phyloP scores from a whole-genome alignment of 176 grass and related monocot species.

The Pontederia crassipes region DNA sequence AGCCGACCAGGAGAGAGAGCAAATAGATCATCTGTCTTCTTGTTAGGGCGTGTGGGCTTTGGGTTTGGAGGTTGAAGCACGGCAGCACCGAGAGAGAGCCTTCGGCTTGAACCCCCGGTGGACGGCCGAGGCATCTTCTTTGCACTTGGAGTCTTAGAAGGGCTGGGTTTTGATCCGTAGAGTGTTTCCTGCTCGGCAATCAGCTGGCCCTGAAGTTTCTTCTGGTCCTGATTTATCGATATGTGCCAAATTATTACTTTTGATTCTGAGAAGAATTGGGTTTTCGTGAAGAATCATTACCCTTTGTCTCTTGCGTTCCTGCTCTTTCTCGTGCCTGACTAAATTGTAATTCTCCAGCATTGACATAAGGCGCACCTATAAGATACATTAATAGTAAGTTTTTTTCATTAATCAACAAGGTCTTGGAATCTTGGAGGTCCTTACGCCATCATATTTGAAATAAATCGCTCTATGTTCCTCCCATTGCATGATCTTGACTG shows the following conservation, averaged over 20 bases:
- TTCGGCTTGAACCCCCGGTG: conserved; percentile 29
- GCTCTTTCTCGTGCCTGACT: conserved; percentile 56
- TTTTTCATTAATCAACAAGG: not conserved
- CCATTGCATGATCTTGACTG: conserved; percentile 56
- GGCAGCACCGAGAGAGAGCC: conserved; percentile 70
- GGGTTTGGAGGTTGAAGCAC: conserved; percentile 33
- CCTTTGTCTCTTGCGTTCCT: conserved; percentile 59
- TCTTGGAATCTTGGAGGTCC: not conserved
- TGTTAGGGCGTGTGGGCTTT: conserved; percentile 38
- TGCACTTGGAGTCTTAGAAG: conserved; percentile 45
- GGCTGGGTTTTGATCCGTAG: conserved; percentile 65
- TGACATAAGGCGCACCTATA: conserved; percentile 48
- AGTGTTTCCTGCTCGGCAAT: conserved; percentile 65
- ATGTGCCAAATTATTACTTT: too few relatives aligned
- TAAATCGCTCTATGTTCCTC: conserved; percentile 49
- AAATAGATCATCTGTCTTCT: conserved; percentile 36
- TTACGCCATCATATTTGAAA: conserved; percentile 74
- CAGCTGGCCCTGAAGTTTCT: conserved; percentile 55
- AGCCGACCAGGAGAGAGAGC: conserved; percentile 45
- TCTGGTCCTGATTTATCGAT: conserved; percentile 38
- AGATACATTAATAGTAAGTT: not conserved
- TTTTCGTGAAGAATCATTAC: conserved; percentile 15
- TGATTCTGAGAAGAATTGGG: too few relatives aligned
- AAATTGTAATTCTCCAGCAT: conserved; percentile 66
- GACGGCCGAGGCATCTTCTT: conserved; percentile 45